Evolutionary conservation across 176 grass and related monocot genomes (phyloP).

Genomic region (Rhipidocladum racemiflorum): DNA sequence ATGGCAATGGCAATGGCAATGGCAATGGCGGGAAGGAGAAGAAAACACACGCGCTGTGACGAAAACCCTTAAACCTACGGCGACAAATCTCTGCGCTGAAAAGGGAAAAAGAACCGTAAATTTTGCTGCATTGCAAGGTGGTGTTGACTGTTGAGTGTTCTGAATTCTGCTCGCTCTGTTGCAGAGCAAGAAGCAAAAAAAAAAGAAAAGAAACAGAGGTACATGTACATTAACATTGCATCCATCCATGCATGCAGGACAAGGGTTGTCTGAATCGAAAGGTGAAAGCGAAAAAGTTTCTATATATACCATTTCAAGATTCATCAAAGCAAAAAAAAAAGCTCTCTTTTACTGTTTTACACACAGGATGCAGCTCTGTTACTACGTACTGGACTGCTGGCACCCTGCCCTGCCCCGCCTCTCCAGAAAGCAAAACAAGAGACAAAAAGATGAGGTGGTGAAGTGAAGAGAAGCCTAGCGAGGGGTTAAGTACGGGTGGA

Average conservation of each 20-base stretch:
- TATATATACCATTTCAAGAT: constrained; percentile 55
- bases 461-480: not conserved
- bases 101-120: not conserved
- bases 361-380: constrained; percentile 26
- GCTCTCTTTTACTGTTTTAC: constrained; percentile 53
- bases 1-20: constrained; percentile 25
- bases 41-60: constrained; percentile 22
- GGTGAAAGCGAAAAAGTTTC: constrained; percentile 31
- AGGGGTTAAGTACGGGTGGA: constrained; percentile 16
- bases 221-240: not conserved
- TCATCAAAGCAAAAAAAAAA: constrained; percentile 26
- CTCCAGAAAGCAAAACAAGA: constrained; percentile 35
- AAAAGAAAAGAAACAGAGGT: not conserved
- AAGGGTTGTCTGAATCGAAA: constrained; percentile 22
- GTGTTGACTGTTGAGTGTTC: not conserved
- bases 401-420: not conserved
- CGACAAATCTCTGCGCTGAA: constrained; percentile 38
- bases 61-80: constrained; percentile 33
- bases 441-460: not conserved
- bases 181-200: constrained; percentile 5
- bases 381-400: constrained; percentile 7
- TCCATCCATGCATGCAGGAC: not conserved
- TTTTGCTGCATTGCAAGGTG: not conserved
- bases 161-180: not conserved
- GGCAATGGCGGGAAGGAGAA: constrained; percentile 22